Percentiles rank a stretch among this genome's conserved stretches.
Evolutionary conservation across 768 basidiomycete genomes (phyloP).

Genomic region (Ramaria rubella): DNA sequence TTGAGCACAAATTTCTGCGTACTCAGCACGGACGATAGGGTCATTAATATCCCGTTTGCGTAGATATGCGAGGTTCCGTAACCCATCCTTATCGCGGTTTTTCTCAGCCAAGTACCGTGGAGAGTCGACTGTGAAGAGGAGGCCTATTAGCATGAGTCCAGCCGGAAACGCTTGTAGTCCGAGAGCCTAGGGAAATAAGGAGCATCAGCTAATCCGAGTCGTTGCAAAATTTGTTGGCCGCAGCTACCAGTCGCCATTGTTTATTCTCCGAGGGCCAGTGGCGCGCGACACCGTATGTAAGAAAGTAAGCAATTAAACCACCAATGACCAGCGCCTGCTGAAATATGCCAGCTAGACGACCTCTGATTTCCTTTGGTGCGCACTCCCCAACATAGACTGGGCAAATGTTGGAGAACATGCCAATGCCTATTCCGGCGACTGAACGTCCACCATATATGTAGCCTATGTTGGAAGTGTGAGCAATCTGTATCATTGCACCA

Average conservation of each 20-base stretch:
- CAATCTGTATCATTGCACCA: background rate
- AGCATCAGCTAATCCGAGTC: no score
- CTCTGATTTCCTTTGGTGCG: background rate
- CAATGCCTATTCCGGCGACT: background rate
- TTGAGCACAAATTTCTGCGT: background rate
- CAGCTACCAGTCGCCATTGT: background rate
- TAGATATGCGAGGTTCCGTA: background rate
- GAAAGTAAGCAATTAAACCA: background rate
- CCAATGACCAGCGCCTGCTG: background rate
- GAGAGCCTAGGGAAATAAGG: background rate
- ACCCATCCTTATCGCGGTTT: background rate
- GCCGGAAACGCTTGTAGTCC: background rate
- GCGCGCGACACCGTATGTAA: background rate
- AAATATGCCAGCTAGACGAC: background rate
- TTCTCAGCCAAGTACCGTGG: background rate
- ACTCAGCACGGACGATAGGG: background rate
- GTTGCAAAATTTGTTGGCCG: no score
- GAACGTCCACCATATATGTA: background rate
- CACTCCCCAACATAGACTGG: background rate
- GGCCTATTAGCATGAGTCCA: background rate
- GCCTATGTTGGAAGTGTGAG: background rate
- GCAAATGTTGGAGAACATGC: background rate
- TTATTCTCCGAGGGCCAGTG: background rate
- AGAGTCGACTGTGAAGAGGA: background rate
- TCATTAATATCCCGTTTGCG: background rate